Conservation (phyloP, 2,329 filamentous ascomycete genomes). For the Talaromyces sp. region DNA sequence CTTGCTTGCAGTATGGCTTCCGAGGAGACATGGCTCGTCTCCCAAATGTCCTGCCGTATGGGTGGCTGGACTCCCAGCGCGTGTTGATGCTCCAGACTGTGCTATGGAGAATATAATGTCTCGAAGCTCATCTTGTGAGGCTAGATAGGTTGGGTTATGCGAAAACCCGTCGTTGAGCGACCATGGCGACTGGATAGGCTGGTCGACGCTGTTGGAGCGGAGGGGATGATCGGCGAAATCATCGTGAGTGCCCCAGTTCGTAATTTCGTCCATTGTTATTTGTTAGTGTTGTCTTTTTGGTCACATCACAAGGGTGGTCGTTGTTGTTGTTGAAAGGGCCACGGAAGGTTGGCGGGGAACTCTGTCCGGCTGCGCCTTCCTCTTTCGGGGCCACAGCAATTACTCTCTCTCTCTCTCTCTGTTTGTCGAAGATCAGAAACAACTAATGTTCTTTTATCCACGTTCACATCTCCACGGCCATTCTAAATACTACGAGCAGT, state of each 20-base stretch:
- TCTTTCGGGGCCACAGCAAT: neutral
- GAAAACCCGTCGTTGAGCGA: slow-evolving; percentile 21
- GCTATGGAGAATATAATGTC: slow-evolving; percentile 42
- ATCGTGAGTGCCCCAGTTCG: neutral
- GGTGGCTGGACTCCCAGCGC: slow-evolving; percentile 31
- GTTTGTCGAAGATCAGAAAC: neutral
- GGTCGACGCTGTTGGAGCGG: neutral
- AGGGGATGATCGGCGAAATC: neutral
- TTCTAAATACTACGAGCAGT: neutral
- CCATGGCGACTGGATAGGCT: neutral
- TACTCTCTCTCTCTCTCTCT: too few species aligned
- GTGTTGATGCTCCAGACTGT: slow-evolving; percentile 40
- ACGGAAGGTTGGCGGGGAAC: neutral
- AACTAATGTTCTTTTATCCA: neutral
- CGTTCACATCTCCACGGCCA: neutral
- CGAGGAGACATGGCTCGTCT: neutral
- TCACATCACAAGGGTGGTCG: neutral
- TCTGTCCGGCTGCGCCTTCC: neutral
- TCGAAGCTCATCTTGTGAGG: slow-evolving; percentile 43
- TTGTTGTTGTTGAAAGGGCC: neutral
- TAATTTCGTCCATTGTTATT: neutral
- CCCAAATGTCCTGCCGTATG: neutral
- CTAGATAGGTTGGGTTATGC: slow-evolving; percentile 41
- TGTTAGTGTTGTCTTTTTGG: neutral
- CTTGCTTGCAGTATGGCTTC: slow-evolving; percentile 24